These are phyloP conservation scores for Breviolum minutum DNA, from an alignment of 73 alveolate species.

Conservation along the genomic window DNA sequence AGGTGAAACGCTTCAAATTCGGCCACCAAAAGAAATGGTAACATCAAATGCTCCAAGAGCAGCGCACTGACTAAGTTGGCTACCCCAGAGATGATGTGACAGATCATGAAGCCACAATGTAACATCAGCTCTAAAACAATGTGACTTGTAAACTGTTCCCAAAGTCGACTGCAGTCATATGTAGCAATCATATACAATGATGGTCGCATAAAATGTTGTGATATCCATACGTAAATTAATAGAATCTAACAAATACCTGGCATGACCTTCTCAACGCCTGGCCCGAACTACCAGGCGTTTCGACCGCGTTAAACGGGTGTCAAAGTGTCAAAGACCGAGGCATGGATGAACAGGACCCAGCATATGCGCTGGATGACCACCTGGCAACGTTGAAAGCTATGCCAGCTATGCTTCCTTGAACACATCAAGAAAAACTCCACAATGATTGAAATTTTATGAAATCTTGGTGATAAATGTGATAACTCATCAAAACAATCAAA, in stretches of 20 bases:
- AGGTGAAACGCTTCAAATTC: conserved; percentile 9
- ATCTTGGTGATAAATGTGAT: no score
- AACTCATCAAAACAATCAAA: no score
- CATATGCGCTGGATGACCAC: conserved; percentile 1
- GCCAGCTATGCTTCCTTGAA: no score
- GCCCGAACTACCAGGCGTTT: not conserved
- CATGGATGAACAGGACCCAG: conserved; percentile 23
- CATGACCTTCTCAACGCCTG: not conserved
- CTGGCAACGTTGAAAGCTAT: not conserved
- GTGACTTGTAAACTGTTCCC: no score
- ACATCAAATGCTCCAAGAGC: conserved; percentile 1
- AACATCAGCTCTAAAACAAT: no score
- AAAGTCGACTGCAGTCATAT: no score
- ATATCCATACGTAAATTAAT: no score
- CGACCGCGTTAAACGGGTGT: not conserved
- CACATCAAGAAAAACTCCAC: not conserved
- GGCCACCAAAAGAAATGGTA: conserved; percentile 5
- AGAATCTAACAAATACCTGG: no score
- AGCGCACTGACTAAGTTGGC: not conserved
- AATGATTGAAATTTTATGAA: not conserved
- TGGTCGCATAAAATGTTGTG: no score
- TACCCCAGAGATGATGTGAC: not conserved
- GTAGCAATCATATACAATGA: no score
- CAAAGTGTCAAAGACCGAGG: conserved; percentile 8
- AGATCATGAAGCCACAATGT: no score